Conservation (phyloP, 441 rosid genomes). For the Bruguiera hainesii region DNA sequence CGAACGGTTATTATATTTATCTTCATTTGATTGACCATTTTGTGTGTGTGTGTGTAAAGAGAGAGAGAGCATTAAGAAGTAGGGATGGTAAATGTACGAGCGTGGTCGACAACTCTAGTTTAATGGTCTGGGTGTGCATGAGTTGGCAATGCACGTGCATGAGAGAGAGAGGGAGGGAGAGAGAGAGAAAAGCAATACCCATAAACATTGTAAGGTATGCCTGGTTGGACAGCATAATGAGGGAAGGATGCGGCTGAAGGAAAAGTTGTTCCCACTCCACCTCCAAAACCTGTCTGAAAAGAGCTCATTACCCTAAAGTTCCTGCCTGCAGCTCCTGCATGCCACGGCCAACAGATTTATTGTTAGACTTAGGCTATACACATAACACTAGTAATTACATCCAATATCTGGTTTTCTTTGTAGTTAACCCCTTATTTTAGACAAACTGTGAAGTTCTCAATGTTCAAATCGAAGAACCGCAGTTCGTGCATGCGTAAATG, state of each 20-base stretch:
- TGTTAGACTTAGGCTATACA: no score
- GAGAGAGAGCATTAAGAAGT: background rate
- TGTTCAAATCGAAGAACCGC: no score
- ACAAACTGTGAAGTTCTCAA: no score
- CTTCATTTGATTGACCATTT: background rate
- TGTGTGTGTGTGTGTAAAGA: no score
- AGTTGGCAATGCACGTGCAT: slow-evolving; percentile 60
- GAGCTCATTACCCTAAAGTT: slow-evolving; percentile 64
- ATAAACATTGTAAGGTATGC: slow-evolving; percentile 72
- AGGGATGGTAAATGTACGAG: slow-evolving; percentile 9
- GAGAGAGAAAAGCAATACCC: slow-evolving; percentile 40
- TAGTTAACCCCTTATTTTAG: no score
- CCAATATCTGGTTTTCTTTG: no score
- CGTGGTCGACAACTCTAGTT: slow-evolving; percentile 24
- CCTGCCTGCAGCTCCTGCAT: slow-evolving; percentile 39
- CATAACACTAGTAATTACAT: no score
- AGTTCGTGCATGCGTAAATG: no score
- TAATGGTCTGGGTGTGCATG: slow-evolving; percentile 26
- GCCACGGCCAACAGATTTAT: no score
- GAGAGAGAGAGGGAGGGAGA: slow-evolving; percentile 15
- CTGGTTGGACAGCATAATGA: slow-evolving; percentile 87
- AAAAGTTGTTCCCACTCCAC: slow-evolving; percentile 58
- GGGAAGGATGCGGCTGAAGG: slow-evolving; percentile 78
- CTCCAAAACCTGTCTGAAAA: slow-evolving; percentile 75
- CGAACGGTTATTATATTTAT: background rate